Base-by-base conservation (phyloP, 2,329 filamentous ascomycete species). In the Fusarium napiforme region DNA sequence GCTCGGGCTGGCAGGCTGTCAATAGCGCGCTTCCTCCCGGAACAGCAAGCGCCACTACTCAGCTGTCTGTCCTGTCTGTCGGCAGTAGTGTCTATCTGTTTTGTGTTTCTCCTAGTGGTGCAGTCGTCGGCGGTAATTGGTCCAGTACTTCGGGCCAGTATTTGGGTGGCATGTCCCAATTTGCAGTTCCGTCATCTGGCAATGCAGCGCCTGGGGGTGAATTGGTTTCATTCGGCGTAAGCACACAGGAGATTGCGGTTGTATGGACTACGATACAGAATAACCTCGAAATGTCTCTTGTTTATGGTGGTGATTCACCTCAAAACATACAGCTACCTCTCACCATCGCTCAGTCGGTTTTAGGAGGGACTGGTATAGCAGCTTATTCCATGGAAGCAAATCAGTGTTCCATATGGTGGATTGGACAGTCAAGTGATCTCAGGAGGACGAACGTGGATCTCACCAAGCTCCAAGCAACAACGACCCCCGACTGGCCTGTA, bases 91-190 rank as follows among this genome's bases (percentile, higher is more conserved):
- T 12, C 23, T 37, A 37, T 7, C 14, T 53, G 14, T 53, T 39
- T 12, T 53, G 23, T 6, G n/a, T 53, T 26, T 5, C 23, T 7
- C 9, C 18, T 0, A 6, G 10, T 0, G 50, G 50, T 8, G 23
- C 4, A 28, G 4, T 53, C 7, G 23, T 53, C 2, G 18, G 32
- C 21, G n/a, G 2, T 7, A 26, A 2, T 11, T 53, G 49, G 49
- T 15, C 14, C 15, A 15, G 7, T 15, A 4, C 28, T 9, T 18
- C 4, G 14, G 19, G 9, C 10, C 12, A 0, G 4, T 21, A 4
- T n/a, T 30, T 30, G 15, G 34, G 23, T 11, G 4, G 1, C 0
- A 12, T 37, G 8, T 8, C n/a, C 7, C n/a, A 11, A 5, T 4
- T 23, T 18, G 0, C 5, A 19, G 30, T 52, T 21, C 16, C 49